Evolutionary conservation across 495 filamentous ascomycete genomes (phyloP).

Genomic region (Alectoria sarmentosa): DNA sequence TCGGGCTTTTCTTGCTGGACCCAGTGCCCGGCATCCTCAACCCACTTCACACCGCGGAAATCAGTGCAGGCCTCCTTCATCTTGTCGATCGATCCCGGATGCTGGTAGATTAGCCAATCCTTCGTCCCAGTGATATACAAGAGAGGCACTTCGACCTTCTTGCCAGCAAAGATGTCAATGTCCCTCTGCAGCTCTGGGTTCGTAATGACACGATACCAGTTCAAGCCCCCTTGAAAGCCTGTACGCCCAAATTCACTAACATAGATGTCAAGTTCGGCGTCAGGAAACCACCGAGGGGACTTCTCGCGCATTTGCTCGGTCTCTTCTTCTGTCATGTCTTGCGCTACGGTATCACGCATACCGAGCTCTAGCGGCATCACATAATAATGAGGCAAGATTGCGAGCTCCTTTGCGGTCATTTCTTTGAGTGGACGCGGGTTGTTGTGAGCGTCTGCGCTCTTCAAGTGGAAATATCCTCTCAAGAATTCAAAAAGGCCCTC

Average conservation of each 20-base stretch:
- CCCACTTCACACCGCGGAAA: conserved; percentile 43
- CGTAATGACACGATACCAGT: conserved; percentile 60
- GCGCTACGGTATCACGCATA: conserved; percentile 51
- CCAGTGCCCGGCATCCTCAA: conserved; percentile 61
- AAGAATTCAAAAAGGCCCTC: conserved; percentile 52
- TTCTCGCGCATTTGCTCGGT: conserved; percentile 14
- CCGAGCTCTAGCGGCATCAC: conserved; percentile 52
- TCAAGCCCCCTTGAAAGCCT: conserved; percentile 64
- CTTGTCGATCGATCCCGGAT: conserved; percentile 53
- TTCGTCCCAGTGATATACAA: conserved; percentile 51
- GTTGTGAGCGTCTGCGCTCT: conserved; percentile 51
- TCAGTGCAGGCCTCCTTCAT: conserved; percentile 47
- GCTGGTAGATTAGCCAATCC: conserved; percentile 64
- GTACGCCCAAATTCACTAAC: conserved; percentile 53
- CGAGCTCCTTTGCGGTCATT: conserved; percentile 50
- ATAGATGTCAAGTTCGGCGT: conserved; percentile 53
- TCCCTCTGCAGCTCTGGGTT: conserved; percentile 44
- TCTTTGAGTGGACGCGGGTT: conserved; percentile 42
- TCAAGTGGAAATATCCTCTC: conserved; percentile 62
- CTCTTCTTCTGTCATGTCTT: conserved; percentile 47
- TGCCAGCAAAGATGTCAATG: conserved; percentile 52
- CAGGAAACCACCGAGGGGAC: conserved; percentile 42
- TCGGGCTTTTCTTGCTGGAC: conserved; percentile 58
- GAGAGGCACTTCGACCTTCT: conserved; percentile 55
- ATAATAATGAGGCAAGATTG: conserved; percentile 59